Conservation (phyloP, 164 flowering plant genomes). For the Liquidambar formosana region DNA sequence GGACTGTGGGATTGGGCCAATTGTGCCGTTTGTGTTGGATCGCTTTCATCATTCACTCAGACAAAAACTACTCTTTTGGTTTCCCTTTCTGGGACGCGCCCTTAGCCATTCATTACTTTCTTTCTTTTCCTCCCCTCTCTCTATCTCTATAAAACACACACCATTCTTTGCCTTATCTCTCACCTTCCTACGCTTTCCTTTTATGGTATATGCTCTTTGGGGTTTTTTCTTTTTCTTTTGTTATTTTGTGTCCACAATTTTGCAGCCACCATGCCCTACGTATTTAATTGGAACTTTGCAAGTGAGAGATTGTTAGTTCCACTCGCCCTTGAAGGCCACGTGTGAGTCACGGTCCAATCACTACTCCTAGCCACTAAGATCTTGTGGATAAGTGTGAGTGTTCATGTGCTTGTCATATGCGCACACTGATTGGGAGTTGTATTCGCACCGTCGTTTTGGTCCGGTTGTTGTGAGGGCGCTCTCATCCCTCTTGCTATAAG, state of each 20-base stretch:
- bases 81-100: conserved; percentile 19
- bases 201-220: conserved; percentile 3
- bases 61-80: conserved; percentile 22
- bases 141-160: background rate
- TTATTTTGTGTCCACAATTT: background rate
- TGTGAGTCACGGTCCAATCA: too few species aligned
- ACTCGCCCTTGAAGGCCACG: too few species aligned
- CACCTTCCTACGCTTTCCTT: conserved; percentile 8
- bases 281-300: background rate
- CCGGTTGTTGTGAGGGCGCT: too few species aligned
- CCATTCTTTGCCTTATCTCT: conserved; percentile 3
- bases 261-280: background rate
- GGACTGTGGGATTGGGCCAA: conserved; percentile 5
- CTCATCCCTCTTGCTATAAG: too few species aligned
- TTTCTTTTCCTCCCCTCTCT: background rate
- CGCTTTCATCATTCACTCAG: conserved; percentile 29
- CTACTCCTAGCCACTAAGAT: too few species aligned
- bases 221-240: too few species aligned
- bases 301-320: too few species aligned
- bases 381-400: too few species aligned
- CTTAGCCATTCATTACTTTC: background rate
- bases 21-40: conserved; percentile 14
- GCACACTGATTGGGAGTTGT: too few species aligned
- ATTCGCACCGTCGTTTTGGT: too few species aligned
- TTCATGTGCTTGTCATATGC: too few species aligned